Evolutionary conservation across 1,139 yeast species (phyloP).

Genomic region (Debaryomyces psychrophilus): DNA sequence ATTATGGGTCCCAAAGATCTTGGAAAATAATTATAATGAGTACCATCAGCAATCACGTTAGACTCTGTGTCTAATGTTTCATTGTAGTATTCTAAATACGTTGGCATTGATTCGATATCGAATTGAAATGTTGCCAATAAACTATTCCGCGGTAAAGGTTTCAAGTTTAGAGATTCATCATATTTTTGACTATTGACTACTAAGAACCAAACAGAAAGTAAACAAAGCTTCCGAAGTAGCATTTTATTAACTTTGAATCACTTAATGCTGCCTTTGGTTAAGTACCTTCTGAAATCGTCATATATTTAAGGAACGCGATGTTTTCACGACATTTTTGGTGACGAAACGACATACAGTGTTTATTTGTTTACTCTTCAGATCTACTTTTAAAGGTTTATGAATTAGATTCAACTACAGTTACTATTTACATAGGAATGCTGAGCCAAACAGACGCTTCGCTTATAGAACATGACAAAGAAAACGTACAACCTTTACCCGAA

Average conservation of each 20-base stretch:
- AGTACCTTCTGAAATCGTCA: background rate
- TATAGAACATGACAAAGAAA: slow-evolving; percentile 78
- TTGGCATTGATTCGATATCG: slow-evolving; percentile 53
- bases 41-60: slow-evolving; percentile 16
- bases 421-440: slow-evolving; percentile 10
- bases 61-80: slow-evolving; percentile 18
- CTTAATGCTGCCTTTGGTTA: background rate
- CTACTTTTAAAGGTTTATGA: background rate
- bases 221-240: slow-evolving; percentile 4
- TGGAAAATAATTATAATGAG: slow-evolving; percentile 77
- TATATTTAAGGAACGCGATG: slow-evolving; percentile 1
- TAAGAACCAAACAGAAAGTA: slow-evolving; percentile 1
- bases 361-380: slow-evolving; percentile 11
- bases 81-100: slow-evolving; percentile 34
- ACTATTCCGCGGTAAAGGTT: slow-evolving; percentile 72
- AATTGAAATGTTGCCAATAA: slow-evolving; percentile 71
- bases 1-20: slow-evolving; percentile 79
- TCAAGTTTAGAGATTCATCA: slow-evolving; percentile 60
- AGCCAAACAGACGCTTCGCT: slow-evolving; percentile 44
- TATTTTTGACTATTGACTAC: slow-evolving; percentile 29
- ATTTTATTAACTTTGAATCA: background rate
- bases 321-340: slow-evolving; percentile 8
- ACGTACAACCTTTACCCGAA: slow-evolving; percentile 66
- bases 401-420: background rate
- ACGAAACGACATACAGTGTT: slow-evolving; percentile 7